Evolutionary conservation across 2,329 filamentous ascomycete species (phyloP), one percentile per base, ranked within the genome.

Genomic region (Aspergillus cejpii): DNA sequence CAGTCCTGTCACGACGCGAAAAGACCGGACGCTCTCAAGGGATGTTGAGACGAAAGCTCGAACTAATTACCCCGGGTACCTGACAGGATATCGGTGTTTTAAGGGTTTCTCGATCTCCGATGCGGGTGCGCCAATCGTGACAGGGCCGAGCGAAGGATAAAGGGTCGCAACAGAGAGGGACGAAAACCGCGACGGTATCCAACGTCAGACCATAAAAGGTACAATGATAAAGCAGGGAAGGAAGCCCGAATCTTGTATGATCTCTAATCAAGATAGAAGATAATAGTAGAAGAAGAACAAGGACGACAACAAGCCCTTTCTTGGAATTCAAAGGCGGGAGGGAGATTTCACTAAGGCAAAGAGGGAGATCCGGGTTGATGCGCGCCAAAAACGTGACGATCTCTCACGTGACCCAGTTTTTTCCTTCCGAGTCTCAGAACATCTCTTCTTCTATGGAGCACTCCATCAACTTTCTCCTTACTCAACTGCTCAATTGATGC

Each of bases 331-430:
- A 40, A 41, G 43, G 48, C 45, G 51, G 47, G 52, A 57, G 46
- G 48, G 37, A 48, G 47, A 50, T 51, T 26, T 39, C 26, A 39
- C 26, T 27, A 28, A 41, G 41, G 28, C 17, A 27, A 54, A 48
- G 50, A 53, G 57, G 52, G 49, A 44, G 55, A 49, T 55, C 53
- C 49, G 46, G 41, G 45, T 45, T 48, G 46, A 47, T 53, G 52
- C 59, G 59, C 60, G 61, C 59, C 56, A 56, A 58, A 53, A 53
- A 49, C 59, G 60, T 63, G 62, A 63, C 56, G 51, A 57, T 53
- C 50, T 1, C 8, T 52, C 63, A 66, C 63, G 63, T 66, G 63
- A 61, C n/a, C 3, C 5, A 20, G 11, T 41, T 52, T 54, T 62
- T 64, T 64, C 26, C 33, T 31, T 21, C 23, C 12, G 50, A 33